Base-by-base conservation (phyloP, 768 basidiomycete genomes). In the Serendipita sp. region DNA sequence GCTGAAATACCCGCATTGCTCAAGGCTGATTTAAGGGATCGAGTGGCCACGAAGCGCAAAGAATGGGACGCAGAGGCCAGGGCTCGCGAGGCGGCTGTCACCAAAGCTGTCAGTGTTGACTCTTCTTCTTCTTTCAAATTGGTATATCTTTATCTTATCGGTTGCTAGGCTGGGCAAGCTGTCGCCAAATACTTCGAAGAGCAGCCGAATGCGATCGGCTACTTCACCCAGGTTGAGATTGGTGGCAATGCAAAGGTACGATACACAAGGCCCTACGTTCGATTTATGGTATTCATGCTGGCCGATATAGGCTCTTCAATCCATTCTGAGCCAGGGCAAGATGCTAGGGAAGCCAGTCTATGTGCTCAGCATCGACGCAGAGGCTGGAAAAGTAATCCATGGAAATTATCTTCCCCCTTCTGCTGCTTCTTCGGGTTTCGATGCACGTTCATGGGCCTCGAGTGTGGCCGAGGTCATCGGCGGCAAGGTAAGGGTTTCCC, bases 381-480 rank as follows among this genome's bases (percentile, higher is more conserved):
- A 82, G 62, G 78, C 77, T 44, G 79, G 78, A 63, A 95, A 87
- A 71, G 83, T 98, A 65, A 84, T 85, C 13, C 94, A 98, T 70
- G 84, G 85, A 63, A 98, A 97, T 74, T 85, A 79, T 67, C 79
- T 97, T 45, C 82, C 86, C 0, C 76, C 79, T 2, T 70, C 73
- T 1, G 65, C 79, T 60, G 87, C 86, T 70, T 75, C 75, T 31
- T 79, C 81, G 65, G 84, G 84, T 14, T 76, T 88, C 53, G 89
- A 93, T 71, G 94, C 88, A 24, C 86, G 92, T 65, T 75, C 73
- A n/a, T 99, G 96, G 96, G 87, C 93, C 26, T 73, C 78, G 24
- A 82, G 80, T 64, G 86, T 96, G 20, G 78, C 81, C 3, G 86
- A 86, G 38, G 73, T 93, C 7, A 68, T 98, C 9, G 93, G 94